Base-by-base conservation (phyloP, 1,139 yeast species). In the Suhomyces taliae region DNA sequence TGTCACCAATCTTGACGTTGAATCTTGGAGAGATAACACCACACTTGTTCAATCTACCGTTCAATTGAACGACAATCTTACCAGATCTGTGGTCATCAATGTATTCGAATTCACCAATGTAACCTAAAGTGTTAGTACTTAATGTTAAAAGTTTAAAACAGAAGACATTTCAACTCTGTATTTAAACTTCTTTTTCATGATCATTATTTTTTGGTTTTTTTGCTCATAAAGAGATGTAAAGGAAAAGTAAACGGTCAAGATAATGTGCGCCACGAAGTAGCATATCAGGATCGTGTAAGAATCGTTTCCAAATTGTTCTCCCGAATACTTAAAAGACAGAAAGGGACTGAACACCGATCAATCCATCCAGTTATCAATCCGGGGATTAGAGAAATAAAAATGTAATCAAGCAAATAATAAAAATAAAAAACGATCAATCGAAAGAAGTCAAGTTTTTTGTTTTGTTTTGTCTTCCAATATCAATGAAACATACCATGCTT, bases 51-150 rank as follows among this genome's bases (percentile, higher is more conserved):
- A 91, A 83, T 82, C 98, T 90, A 74, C 98, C 98, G 81, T 89
- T 91, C 66, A 91, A 82, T 79, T 90, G 97, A 62, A 91, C 90
- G 54, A 93, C 98, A 61, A 91, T 88, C 82, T 91, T 91, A 66
- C 98, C 98, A 44, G 97, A 87, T 84, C 98, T 89, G 89, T 91
- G 98, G 81, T 91, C 98, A 70, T 91, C 98, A 65, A 91, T 91
- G 82, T 86, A 90, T 82, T 91, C 98, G 72, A 93, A 93, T 78
- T 93, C 99, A 66, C 95, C 98, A 80, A 93, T 91, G 93, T 93
- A 93, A 64, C 98, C 67, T 64, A 59, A 47, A 49, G 45, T 45
- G 65, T 62, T 64, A 67, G 71, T 60, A 61, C 4, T 29, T 29
- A 11, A 9, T 29, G 24, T 19, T 19, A 19, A 19, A 14, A 19